Evolutionary conservation across 1,139 yeast genomes (phyloP), one percentile per base, ranked within the genome.

Genomic region (Lodderomyces jiufengensis): DNA sequence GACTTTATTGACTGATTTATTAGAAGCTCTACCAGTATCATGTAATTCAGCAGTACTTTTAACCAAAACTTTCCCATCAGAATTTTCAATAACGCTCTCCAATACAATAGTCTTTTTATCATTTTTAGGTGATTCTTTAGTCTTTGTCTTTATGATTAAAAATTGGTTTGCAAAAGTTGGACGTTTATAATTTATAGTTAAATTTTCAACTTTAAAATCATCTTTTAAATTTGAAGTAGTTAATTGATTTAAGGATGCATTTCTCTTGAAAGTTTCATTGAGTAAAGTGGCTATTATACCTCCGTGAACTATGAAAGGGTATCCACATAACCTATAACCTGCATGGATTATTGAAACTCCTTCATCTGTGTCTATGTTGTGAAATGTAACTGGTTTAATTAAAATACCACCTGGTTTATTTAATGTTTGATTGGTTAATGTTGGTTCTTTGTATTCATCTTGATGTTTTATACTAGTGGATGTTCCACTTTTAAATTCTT

Each of bases 261-360:
- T 73, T 35, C 82, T 58, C 39, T 76, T 80, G 61, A 79, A 71
- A 3, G 84, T 70, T 44, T 88, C 96, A 52, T 85, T 94, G 40
- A 87, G 63, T 10, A 90, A 63, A 0, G 95, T 82, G 7, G 95
- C 95, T 26, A 90, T 59, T 29, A 90, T 77, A 0, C 97, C 97
- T 3, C 97, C 97, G 53, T 90, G 97, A 1, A 87, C 74, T 26
- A 90, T 64, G 48, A 85, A 80, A 1, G 97, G 97, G 53, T 83
- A 88, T 2, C 97, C 97, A 32, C 94, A 80, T 25, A 88, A 61
- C 43, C 74, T 73, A 52, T 82, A 78, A 0, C 97, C 97, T 34
- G 84, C 71, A 55, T 87, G 95, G 20, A 86, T 69, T 3, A 84
- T 69, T 0, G 87, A 74, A 0, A 84, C 72, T 0, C 83, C 72